Conservation (phyloP, 805 yeast species). For the Wickerhamiella cacticola region DNA sequence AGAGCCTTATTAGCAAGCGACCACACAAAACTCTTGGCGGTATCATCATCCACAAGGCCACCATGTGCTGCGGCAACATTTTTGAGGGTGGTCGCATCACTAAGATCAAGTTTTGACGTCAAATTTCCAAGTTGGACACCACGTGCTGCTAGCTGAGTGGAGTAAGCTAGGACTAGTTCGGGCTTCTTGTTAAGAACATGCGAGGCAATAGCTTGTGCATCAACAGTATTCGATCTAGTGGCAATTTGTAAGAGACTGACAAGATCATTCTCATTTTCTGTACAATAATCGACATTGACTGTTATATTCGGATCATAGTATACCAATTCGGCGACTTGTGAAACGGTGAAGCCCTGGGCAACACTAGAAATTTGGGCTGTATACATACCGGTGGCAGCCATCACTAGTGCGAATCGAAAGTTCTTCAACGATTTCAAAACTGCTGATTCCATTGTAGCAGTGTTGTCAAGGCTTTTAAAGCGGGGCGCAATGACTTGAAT, state of each 20-base stretch:
- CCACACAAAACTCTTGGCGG: conserved; percentile 10
- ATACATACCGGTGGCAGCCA: conserved; percentile 4
- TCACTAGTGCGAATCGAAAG: neutral
- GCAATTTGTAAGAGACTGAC: conserved; percentile 14
- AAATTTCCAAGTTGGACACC: conserved; percentile 10
- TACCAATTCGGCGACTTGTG: conserved; percentile 8
- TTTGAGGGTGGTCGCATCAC: conserved; percentile 4
- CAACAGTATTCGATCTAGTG: conserved; percentile 10
- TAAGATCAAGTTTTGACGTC: conserved; percentile 5
- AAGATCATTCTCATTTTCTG: neutral
- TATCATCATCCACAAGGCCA: conserved; percentile 11
- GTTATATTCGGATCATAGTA: neutral
- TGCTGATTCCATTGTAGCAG: neutral
- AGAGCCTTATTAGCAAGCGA: conserved; percentile 11
- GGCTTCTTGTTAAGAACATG: conserved; percentile 1
- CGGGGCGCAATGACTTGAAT: neutral
- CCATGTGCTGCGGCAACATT: conserved; percentile 16
- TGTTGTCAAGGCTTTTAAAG: neutral
- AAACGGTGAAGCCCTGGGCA: neutral
- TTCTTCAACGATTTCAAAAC: neutral
- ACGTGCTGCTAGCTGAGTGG: conserved; percentile 3
- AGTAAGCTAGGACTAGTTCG: conserved; percentile 9
- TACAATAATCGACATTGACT: neutral
- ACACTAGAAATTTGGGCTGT: neutral
- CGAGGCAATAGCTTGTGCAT: conserved; percentile 16